Conservation (phyloP, 345 rosid species). For the Punica granatum region DNA sequence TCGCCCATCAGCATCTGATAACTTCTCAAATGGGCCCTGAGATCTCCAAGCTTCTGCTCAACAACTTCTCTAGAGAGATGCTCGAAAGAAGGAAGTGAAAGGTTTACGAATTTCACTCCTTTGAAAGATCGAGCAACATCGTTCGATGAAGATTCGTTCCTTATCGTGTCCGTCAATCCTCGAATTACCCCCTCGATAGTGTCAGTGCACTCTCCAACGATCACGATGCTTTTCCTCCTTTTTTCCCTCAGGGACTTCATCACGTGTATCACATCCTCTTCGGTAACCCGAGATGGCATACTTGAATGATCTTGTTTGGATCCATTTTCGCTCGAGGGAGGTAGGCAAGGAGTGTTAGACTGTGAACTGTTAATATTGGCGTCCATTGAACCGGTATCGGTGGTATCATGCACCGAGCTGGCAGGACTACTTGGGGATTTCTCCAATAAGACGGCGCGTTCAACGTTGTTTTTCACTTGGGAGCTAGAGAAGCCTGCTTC, state of each 20-base stretch:
- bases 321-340: slow-evolving; percentile 15
- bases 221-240: slow-evolving; percentile 41
- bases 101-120: slow-evolving; percentile 45
- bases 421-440: slow-evolving; percentile 41
- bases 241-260: slow-evolving; percentile 42
- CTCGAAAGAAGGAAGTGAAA: slow-evolving; percentile 43
- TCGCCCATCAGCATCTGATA: slow-evolving; percentile 16
- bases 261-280: slow-evolving; percentile 61
- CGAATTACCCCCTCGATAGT: slow-evolving; percentile 46
- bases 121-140: slow-evolving; percentile 51
- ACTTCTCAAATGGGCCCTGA: slow-evolving; percentile 35
- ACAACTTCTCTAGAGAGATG: slow-evolving; percentile 43
- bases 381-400: not conserved
- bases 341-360: slow-evolving; percentile 21
- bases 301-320: slow-evolving; percentile 12
- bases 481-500: slow-evolving; percentile 96
- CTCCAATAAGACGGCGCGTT: slow-evolving; percentile 57
- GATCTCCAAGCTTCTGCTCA: slow-evolving; percentile 51
- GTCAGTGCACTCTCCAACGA: slow-evolving; percentile 66
- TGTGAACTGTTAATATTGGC: no score
- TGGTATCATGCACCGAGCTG: slow-evolving; percentile 10
- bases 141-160: slow-evolving; percentile 16
- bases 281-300: slow-evolving; percentile 27
- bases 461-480: slow-evolving; percentile 79
- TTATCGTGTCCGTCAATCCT: slow-evolving; percentile 55